phyloP scores from a whole-genome alignment of 805 yeast species.

The Barnettozyma siamensis region DNA sequence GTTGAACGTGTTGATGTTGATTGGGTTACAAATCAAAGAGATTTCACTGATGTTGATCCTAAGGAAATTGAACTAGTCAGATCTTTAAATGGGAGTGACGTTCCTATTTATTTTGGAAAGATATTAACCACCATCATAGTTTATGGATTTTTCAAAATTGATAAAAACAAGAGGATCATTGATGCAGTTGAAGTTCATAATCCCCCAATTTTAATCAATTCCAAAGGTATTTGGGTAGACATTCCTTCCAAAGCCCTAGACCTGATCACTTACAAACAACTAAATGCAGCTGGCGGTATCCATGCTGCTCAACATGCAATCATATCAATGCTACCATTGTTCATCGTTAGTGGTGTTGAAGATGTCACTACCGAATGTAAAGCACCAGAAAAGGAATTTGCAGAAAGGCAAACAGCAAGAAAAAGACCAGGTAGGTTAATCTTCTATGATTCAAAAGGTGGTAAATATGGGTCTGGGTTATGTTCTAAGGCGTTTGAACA shows the following conservation, averaged over 20 bases:
- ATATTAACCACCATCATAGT: constrained; percentile 70
- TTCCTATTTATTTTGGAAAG: constrained; percentile 72
- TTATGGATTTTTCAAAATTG: constrained; percentile 89
- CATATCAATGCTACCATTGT: constrained; percentile 70
- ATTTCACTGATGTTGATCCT: constrained; percentile 91
- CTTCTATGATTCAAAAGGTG: constrained; percentile 81
- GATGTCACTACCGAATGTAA: constrained; percentile 93
- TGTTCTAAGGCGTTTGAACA: constrained; percentile 75
- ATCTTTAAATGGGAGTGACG: constrained; percentile 41
- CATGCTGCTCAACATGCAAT: constrained; percentile 95
- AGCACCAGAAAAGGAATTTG: constrained; percentile 95
- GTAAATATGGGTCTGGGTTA: constrained; percentile 73
- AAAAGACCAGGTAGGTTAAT: constrained; percentile 83
- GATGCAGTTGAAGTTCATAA: constrained; percentile 91
- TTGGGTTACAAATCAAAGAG: constrained; percentile 90
- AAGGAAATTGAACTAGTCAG: constrained; percentile 59
- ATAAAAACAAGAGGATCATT: constrained; percentile 67
- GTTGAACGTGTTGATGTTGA: constrained; percentile 88
- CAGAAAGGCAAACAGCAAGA: constrained; percentile 62
- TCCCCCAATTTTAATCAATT: constrained; percentile 65
- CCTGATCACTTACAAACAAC: constrained; percentile 45
- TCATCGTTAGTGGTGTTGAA: constrained; percentile 63
- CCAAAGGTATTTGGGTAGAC: constrained; percentile 92
- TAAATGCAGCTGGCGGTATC: constrained; percentile 84
- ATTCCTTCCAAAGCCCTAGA: constrained; percentile 64